Evolutionary conservation across 163 green algal species (phyloP), one percentile per base, ranked within the genome.

Genomic region (Volvox carteri): DNA sequence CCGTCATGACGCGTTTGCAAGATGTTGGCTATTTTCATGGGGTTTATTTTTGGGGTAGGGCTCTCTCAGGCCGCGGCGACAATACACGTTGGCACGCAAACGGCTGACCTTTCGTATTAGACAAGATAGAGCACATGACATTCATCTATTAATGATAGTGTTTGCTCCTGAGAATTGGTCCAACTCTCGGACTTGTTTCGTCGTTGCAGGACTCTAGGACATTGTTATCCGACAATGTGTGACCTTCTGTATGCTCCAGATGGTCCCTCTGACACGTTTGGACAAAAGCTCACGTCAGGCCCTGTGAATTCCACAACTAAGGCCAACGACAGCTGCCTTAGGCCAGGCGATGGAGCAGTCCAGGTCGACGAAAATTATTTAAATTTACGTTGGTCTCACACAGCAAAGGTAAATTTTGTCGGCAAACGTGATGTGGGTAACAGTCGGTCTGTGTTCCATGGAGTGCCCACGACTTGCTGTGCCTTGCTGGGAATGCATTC

Each of bases 281-380:
- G 7, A 65, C 19, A 2, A 65, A 19, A 65, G 8, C 5, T 23
- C 4, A 65, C 25, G 54, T 65, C 54, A 65, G 25, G 54, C 19
- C 28, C 28, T 23, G 54, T 12, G 54, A 65, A 23, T 23, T 11
- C 54, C 54, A 72, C 60, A 39, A 39, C 48, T 58, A 58, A 58
- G 48, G 14, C 48, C 48, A 14, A 37, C 8, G 60, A 72, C 60
- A 72, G 60, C 60, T 72, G 35, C 28, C 28, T 28, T 72, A 2
- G 3, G 60, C 60, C 11, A 39, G 60, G 11, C 37, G 60, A 33
- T 39, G 60, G 25, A 28, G 9, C 19, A 16, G 60, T 39, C 23
- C 60, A 72, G 33, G 46, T 75, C 52, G 73, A 65, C 5, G 44
- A 81, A 12, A 46, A 81, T n/a, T 81, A 81, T n/a, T 65, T 81